Conservation (phyloP, 352 stramenopile species). For the Phytophthora sp. region DNA sequence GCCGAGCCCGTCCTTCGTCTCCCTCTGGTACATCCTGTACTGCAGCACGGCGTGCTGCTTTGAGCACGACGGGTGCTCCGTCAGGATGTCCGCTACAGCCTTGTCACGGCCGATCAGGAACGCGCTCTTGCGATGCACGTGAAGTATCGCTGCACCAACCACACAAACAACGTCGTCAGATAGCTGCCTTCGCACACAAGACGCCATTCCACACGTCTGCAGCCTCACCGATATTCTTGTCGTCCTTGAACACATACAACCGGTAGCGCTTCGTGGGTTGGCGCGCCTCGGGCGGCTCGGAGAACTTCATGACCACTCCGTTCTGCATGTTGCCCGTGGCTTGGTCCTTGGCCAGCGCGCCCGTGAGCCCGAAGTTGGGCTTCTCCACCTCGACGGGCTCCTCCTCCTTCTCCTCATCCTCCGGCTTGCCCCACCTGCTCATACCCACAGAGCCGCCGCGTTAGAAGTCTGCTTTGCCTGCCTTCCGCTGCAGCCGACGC, state of each 20-base stretch:
- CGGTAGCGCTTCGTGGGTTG: slow-evolving; percentile 93
- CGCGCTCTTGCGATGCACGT: slow-evolving; percentile 96
- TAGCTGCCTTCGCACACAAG: neutral
- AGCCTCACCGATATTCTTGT: slow-evolving; percentile 72
- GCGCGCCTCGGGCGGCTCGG: slow-evolving; percentile 95
- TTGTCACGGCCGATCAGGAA: slow-evolving; percentile 95
- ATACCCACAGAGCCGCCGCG: too few species aligned
- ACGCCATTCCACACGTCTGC: neutral
- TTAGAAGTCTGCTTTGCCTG: too few species aligned
- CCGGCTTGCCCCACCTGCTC: slow-evolving; percentile 74
- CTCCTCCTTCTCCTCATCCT: slow-evolving; percentile 61
- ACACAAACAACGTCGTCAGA: slow-evolving; percentile 18
- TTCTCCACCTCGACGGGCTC: slow-evolving; percentile 89
- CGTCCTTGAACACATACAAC: slow-evolving; percentile 98
- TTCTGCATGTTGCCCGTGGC: slow-evolving; percentile 96
- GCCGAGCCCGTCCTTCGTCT: slow-evolving; percentile 58
- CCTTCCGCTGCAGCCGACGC: slow-evolving; percentile 5
- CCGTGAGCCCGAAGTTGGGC: slow-evolving; percentile 97
- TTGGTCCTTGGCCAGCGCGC: slow-evolving; percentile 96
- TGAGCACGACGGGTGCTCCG: slow-evolving; percentile 95
- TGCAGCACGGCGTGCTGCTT: slow-evolving; percentile 99
- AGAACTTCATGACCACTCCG: slow-evolving; percentile 97
- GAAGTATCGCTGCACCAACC: slow-evolving; percentile 88
- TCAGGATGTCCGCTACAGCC: slow-evolving; percentile 94
- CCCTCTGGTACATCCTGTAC: slow-evolving; percentile 87